Evolutionary conservation across 2,329 filamentous ascomycete species (phyloP), one percentile per base, ranked within the genome.

Genomic region (Cercospora zeina): DNA sequence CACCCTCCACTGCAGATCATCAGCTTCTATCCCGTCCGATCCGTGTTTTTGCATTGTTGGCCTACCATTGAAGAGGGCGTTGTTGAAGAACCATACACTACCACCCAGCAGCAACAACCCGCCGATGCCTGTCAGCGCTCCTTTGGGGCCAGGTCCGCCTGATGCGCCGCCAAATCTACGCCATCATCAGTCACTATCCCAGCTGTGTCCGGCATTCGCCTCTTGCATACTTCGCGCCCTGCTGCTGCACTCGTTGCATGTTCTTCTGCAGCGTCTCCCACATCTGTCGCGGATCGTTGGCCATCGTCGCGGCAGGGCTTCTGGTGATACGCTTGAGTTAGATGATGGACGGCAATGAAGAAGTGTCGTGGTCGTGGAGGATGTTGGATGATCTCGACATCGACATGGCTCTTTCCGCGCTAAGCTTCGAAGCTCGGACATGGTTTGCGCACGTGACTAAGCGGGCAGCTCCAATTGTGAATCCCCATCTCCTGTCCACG

Each of bases 1-100:
- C 95, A 88, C 95, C 95, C 75, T 99, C 95, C 72, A 99, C 95
- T 74, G 56, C 13, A 0, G 30, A 50, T 67, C 54, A 68, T 64
- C 13, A 58, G 27, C 14, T 7, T 10, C 33, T 53, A 47, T 45
- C 31, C 27, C 14, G 16, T 7, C 8, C 21, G 34, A 34, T 10
- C 42, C 13, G 11, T 34, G 19, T 16, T 42, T n/a, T 19, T 9
- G 47, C 14, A n/a, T 27, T 6, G 3, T 8, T 13, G 42, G 71
- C 77, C 49, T 76, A 87, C 86, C 86, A 80, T 89, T 89, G 78
- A 88, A 89, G 7, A 89, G 81, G 54, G 86, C 82, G 76, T 87
- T 87, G 69, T 87, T 84, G 67, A 82, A 79, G 56, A 85, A 68
- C 66, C 84, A 76, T 64, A 80, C 76, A 65, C 82, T 81, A 68